These are phyloP conservation scores for Manihot esculenta DNA, from an alignment of 441 rosid species.

Conservation along the genomic window DNA sequence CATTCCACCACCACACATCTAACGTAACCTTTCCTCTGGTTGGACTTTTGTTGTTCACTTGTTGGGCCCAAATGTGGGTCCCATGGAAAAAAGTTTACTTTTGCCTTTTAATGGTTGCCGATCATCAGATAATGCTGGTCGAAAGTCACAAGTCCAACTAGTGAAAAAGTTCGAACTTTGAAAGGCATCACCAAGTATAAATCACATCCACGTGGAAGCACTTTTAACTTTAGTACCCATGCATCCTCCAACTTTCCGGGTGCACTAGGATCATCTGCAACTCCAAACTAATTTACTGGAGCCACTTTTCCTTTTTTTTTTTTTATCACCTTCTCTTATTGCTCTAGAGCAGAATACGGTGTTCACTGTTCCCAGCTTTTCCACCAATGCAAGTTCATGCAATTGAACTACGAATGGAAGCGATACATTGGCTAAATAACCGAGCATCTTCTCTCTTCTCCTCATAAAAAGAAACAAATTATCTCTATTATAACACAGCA, in stretches of 20 bases:
- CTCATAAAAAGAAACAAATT: neutral
- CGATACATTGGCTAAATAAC: neutral
- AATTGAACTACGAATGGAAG: neutral
- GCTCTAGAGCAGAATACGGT: no score
- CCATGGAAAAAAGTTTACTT: neutral
- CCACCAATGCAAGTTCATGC: neutral
- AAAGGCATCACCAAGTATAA: neutral
- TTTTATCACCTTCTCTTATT: neutral
- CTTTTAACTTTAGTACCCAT: neutral
- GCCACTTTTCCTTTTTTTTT: neutral
- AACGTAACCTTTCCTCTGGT: no score
- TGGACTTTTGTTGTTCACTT: no score
- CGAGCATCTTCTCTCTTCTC: neutral
- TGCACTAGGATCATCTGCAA: neutral
- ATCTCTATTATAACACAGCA: neutral
- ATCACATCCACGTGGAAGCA: neutral
- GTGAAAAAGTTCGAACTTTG: neutral
- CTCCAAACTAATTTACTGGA: neutral
- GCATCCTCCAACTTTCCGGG: neutral
- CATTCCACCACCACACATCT: no score
- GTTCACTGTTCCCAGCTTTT: neutral
- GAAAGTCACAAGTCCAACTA: neutral
- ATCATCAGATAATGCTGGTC: neutral
- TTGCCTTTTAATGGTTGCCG: neutral
- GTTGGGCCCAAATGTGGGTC: no score